Conservation (phyloP, 31 red algal species). For the Porphyra umbilicalis region DNA sequence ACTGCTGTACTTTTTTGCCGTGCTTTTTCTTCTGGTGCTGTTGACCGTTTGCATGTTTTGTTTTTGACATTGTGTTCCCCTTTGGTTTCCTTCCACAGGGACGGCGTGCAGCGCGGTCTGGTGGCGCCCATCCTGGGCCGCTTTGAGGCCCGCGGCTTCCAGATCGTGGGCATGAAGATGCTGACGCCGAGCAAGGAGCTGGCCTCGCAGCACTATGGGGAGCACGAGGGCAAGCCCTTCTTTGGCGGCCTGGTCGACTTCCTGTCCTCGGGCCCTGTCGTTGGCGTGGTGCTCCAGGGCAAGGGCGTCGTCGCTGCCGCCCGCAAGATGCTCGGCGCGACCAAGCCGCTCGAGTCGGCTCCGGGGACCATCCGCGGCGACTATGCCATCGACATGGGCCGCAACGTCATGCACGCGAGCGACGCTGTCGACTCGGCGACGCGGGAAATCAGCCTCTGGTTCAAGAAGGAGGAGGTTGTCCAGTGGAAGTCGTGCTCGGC, state of each 20-base stretch:
- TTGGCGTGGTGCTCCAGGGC: slow-evolving; percentile 86
- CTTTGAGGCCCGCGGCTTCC: slow-evolving; percentile 91
- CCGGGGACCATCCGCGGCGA: slow-evolving; percentile 84
- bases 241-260: slow-evolving; percentile 82
- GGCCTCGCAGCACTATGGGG: slow-evolving; percentile 82
- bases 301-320: slow-evolving; percentile 53
- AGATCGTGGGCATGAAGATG: slow-evolving; percentile 86
- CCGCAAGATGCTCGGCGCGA: slow-evolving; percentile 82
- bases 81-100: background rate
- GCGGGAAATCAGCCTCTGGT: slow-evolving; percentile 93
- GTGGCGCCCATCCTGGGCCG: slow-evolving; percentile 84
- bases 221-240: slow-evolving; percentile 82
- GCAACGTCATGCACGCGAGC: slow-evolving; percentile 75
- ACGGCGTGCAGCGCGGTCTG: slow-evolving; percentile 88
- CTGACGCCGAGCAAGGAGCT: slow-evolving; percentile 63
- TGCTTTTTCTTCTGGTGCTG: no score
- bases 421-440: slow-evolving; percentile 66
- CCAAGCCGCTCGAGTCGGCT: slow-evolving; percentile 69
- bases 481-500: slow-evolving; percentile 17
- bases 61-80: no score
- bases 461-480: slow-evolving; percentile 44
- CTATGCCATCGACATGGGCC: slow-evolving; percentile 55
- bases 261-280: slow-evolving; percentile 81
- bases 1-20: no score
- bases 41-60: no score